Evolutionary conservation across 768 basidiomycete species (phyloP), one percentile per base, ranked within the genome.

Genomic region (Mycena galericulata): DNA sequence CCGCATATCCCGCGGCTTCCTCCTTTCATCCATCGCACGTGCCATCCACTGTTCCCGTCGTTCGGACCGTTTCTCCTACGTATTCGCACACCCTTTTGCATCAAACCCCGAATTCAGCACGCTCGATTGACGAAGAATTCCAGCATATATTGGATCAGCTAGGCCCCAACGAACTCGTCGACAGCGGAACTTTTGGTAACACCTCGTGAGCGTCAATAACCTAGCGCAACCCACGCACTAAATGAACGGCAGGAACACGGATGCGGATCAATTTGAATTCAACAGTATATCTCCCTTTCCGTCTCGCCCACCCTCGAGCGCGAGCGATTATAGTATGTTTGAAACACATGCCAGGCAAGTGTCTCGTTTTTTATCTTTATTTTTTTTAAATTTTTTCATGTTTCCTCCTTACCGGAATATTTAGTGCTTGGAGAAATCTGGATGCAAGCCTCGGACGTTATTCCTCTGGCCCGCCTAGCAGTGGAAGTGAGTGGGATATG

Each of bases 251-350:
- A 55, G 54, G 54, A 55, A 55, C 34, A 30, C 50, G 29, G 26
- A 26, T 26, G 43, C 43, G 38, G 36, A 36, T 36, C 54, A 55
- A 55, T 55, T 58, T 29, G 56, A 58, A 18, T 58, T 58, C n/a
- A 22, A 45, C 41, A 58, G 43, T 45, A 41, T 61, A n/a, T 61
- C 46, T 61, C 22, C 46, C 59, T 17, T 47, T n/a, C 58, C 58
- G 20, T 60, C 58, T 45, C 58, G 58, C 58, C 58, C 58, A 49
- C 46, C 58, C 38, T 60, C 59, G 26, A 61, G 59, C 43, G 59
- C 59, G 22, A 61, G 46, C 24, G 47, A 61, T 47, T 61, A 47
- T 50, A 61, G 46, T n/a, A 46, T 61, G 32, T 61, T 58, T 30
- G 56, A 58, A 26, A 24, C 22, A 26, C 53, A n/a, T 40, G 1